Conservation (phyloP, 2,329 filamentous ascomycete genomes). For the Xylariaceae sp. region DNA sequence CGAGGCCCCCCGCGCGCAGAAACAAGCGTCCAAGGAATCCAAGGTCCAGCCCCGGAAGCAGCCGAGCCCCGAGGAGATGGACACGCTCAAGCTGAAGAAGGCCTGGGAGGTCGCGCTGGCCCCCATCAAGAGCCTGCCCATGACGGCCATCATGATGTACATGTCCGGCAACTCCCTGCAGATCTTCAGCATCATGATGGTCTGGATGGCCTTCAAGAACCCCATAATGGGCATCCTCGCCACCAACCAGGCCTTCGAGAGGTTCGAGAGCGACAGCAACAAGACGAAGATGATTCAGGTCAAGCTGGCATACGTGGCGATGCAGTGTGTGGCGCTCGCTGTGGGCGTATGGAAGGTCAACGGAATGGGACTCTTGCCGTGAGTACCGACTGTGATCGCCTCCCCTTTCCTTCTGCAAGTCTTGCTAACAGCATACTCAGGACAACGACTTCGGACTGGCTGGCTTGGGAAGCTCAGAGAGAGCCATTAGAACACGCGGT, state of each 20-base stretch:
- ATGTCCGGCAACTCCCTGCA: constrained; percentile 98
- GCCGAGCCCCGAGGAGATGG: constrained; percentile 77
- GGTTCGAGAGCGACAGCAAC: constrained; percentile 79
- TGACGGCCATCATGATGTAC: constrained; percentile 99
- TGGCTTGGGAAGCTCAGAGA: constrained; percentile 84
- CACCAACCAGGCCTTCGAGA: constrained; percentile 82
- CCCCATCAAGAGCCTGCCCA: constrained; percentile 87
- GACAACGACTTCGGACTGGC: constrained; percentile 93
- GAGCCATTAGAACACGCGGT: constrained; percentile 60
- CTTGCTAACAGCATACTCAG: constrained; percentile 38
- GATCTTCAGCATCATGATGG: constrained; percentile 99
- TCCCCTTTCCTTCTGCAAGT: background rate
- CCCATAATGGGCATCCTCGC: constrained; percentile 76
- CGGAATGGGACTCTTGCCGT: constrained; percentile 90
- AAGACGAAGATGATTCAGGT: constrained; percentile 66
- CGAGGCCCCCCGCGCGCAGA: constrained; percentile 25
- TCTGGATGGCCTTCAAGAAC: constrained; percentile 97
- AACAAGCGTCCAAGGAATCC: constrained; percentile 41
- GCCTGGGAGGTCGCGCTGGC: constrained; percentile 95
- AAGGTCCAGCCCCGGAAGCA: constrained; percentile 52
- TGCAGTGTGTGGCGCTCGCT: constrained; percentile 76
- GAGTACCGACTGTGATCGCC: constrained; percentile 33
- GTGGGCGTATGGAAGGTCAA: constrained; percentile 96
- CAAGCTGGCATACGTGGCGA: constrained; percentile 79
- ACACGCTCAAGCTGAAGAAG: constrained; percentile 94